Percentiles rank a stretch among this genome's conserved stretches.
Evolutionary conservation across 2,329 filamentous ascomycete species (phyloP).

Genomic region (Nemania abortiva): DNA sequence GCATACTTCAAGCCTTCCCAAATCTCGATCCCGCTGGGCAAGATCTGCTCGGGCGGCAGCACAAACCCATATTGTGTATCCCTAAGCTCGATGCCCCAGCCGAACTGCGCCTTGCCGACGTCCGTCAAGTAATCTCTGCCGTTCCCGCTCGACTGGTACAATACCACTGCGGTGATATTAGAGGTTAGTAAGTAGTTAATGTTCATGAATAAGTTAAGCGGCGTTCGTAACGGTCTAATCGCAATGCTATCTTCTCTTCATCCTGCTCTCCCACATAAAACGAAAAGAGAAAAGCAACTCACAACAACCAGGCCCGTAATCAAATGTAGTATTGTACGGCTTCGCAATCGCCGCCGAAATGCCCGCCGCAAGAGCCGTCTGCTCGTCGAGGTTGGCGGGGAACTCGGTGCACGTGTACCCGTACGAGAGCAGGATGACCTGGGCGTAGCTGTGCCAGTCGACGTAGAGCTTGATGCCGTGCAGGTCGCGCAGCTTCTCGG

Average conservation of each 20-base stretch:
- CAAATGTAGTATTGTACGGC: slow-evolving; percentile 48
- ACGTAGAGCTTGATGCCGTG: slow-evolving; percentile 67
- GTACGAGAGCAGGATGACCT: slow-evolving; percentile 66
- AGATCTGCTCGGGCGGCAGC: slow-evolving; percentile 54
- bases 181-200: slow-evolving; percentile 17
- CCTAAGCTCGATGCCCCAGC: slow-evolving; percentile 57
- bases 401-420: slow-evolving; percentile 65
- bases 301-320: slow-evolving; percentile 45
- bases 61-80: slow-evolving; percentile 54
- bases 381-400: slow-evolving; percentile 57
- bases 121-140: slow-evolving; percentile 48
- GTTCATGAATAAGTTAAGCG: background rate
- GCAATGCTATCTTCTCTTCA: background rate
- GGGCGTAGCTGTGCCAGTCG: slow-evolving; percentile 70
- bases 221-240: background rate
- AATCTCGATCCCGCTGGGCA: slow-evolving; percentile 53
- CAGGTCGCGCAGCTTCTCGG: slow-evolving; percentile 56
- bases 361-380: slow-evolving; percentile 56
- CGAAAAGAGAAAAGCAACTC: slow-evolving; percentile 6
- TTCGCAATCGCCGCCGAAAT: slow-evolving; percentile 50
- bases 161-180: slow-evolving; percentile 30
- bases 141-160: slow-evolving; percentile 48
- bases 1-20: slow-evolving; percentile 49
- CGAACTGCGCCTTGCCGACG: slow-evolving; percentile 51
- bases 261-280: background rate